Conservation (phyloP, 2,329 filamentous ascomycete species). For the Trichoderma citrinoviride region DNA sequence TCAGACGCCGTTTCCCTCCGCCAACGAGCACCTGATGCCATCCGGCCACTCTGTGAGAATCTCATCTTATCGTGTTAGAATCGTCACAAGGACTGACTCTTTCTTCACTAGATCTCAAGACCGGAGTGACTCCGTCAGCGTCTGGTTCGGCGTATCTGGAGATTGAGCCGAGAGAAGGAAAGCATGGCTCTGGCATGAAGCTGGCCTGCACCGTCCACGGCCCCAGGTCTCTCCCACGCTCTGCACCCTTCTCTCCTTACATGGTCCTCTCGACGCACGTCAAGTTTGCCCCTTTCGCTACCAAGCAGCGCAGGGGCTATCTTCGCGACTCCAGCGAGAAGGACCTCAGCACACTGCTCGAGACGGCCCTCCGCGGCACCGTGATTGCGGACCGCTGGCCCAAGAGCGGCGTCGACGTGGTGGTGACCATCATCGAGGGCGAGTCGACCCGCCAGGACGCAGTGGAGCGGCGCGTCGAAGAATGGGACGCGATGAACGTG, state of each 20-base stretch:
- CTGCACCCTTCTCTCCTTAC: slow-evolving; percentile 87
- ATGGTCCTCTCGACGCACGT: slow-evolving; percentile 89
- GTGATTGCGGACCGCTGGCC: slow-evolving; percentile 95
- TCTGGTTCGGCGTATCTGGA: slow-evolving; percentile 89
- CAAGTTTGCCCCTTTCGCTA: slow-evolving; percentile 95
- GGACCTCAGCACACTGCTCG: slow-evolving; percentile 85
- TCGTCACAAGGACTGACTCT: slow-evolving; percentile 8
- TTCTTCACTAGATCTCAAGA: slow-evolving; percentile 69
- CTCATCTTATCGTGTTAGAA: neutral
- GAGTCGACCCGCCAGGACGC: slow-evolving; percentile 69
- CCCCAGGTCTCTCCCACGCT: slow-evolving; percentile 83
- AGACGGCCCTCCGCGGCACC: slow-evolving; percentile 83
- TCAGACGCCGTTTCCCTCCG: slow-evolving; percentile 45
- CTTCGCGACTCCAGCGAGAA: slow-evolving; percentile 81
- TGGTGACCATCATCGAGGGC: slow-evolving; percentile 88
- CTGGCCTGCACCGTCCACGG: slow-evolving; percentile 92
- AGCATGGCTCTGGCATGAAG: slow-evolving; percentile 69
- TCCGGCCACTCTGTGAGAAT: slow-evolving; percentile 82
- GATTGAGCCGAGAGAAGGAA: slow-evolving; percentile 50
- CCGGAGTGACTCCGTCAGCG: slow-evolving; percentile 86
- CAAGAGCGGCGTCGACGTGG: slow-evolving; percentile 96
- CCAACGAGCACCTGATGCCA: slow-evolving; percentile 62
- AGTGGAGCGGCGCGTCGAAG: slow-evolving; percentile 53
- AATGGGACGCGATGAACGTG: slow-evolving; percentile 89
- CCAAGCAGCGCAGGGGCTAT: slow-evolving; percentile 77